These are phyloP conservation scores for Penicillium sp. DNA, from an alignment of 2,329 filamentous ascomycete species.

Conservation along the genomic window DNA sequence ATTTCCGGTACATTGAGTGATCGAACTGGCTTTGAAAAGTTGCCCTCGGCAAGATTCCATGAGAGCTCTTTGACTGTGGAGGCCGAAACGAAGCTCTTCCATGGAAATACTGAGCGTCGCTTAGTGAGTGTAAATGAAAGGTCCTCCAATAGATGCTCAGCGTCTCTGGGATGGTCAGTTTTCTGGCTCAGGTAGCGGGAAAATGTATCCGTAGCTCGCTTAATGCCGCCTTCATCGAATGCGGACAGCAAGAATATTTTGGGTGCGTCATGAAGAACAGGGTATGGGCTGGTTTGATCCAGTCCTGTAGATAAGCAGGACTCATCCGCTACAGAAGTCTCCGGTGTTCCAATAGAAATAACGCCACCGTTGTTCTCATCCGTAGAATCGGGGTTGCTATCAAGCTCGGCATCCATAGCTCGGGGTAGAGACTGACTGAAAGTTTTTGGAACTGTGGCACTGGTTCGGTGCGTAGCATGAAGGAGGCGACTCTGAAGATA, in stretches of 20 bases:
- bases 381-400: background rate
- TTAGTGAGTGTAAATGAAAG: slow-evolving; percentile 25
- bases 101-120: slow-evolving; percentile 16
- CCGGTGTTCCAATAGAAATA: slow-evolving; percentile 2
- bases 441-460: background rate
- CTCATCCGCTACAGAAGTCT: slow-evolving; percentile 14
- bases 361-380: slow-evolving; percentile 11
- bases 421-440: background rate
- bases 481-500: slow-evolving; percentile 17
- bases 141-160: slow-evolving; percentile 17
- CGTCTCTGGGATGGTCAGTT: background rate
- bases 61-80: slow-evolving; percentile 15
- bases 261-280: slow-evolving; percentile 2
- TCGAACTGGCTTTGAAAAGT: slow-evolving; percentile 12
- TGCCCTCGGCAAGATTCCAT: slow-evolving; percentile 13
- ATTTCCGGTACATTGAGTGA: slow-evolving; percentile 12
- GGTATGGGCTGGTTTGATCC: background rate
- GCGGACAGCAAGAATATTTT: slow-evolving; percentile 18
- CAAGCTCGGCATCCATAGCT: background rate
- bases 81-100: slow-evolving; percentile 19
- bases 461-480: slow-evolving; percentile 12
- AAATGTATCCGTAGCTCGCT: slow-evolving; percentile 17
- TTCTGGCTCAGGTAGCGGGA: slow-evolving; percentile 14
- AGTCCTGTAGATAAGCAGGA: slow-evolving; percentile 6
- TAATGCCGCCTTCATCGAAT: slow-evolving; percentile 27